Base-by-base conservation (phyloP, 2,329 filamentous ascomycete species). In the Orbilia blumenaviensis region DNA sequence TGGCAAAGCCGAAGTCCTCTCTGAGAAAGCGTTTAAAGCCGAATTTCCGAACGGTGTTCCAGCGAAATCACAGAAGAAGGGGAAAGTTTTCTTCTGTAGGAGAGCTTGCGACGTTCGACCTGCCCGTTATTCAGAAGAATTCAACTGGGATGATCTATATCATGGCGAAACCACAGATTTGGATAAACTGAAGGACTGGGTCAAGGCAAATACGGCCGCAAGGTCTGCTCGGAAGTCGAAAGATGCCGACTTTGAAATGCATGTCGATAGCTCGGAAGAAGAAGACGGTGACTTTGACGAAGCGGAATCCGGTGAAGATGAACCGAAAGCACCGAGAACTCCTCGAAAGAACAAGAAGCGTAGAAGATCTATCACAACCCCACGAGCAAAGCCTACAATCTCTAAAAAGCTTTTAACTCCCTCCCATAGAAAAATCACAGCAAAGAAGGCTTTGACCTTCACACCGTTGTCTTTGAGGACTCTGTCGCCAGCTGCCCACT, bases 381-480 rank as follows among this genome's bases (percentile, higher is more conserved):
- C 64, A 10, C 60, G 64, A 29, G 66, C 64, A n/a, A 77, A 77
- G 29, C 77, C 78, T 77, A 83, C 83, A 21, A 84, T 84, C 4
- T 83, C 85, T n/a, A 84, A 84, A 63, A 87, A 87, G 78, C 86
- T 90, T 68, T 84, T 75, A 7, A 91, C 89, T 0, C 89, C 89
- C 16, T 88, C 87, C 27, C 87, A 91, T 79, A 91, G 89, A 80
- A 81, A 38, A 18, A 56, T 73, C 63, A 71, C 66, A 86, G 86
- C 94, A 44, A 96, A 96, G 82, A 97, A 94, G 81, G 91, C 92
- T 3, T 88, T 99, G 36, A 94, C 97, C 81, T 98, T 98, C 81
- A 99, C 95, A 0, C 95, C 95, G 0, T 85, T 99, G n/a, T 93
- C 93, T 5, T 97, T 93, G 12, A 90, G 95, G 41, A 87, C 91